These are phyloP conservation scores for Liquidambar formosana DNA, from an alignment of 164 flowering plant species.

Conservation along the genomic window DNA sequence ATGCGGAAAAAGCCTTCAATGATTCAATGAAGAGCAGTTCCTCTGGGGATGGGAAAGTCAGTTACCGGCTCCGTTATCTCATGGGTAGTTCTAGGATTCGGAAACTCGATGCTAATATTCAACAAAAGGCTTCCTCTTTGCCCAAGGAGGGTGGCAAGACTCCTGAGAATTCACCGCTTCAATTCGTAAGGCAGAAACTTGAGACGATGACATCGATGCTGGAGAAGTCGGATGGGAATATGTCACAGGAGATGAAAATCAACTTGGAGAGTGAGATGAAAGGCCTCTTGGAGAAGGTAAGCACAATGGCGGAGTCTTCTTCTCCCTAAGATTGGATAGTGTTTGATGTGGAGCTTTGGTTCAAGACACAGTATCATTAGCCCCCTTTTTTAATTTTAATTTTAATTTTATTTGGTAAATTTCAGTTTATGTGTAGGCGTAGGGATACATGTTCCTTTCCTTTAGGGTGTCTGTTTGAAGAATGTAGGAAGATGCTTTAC, in stretches of 20 bases:
- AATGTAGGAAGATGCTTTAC: background rate
- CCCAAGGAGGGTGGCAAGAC: constrained; percentile 8
- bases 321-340: background rate
- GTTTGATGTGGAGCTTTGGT: background rate
- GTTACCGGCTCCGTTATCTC: constrained; percentile 22
- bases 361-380: too few relatives aligned
- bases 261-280: constrained; percentile 34
- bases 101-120: constrained; percentile 6
- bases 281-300: constrained; percentile 37
- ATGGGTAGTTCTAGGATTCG: constrained; percentile 11
- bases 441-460: background rate
- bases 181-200: constrained; percentile 35
- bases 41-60: constrained; percentile 25
- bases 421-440: background rate
- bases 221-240: constrained; percentile 28
- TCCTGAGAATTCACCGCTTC: constrained; percentile 16
- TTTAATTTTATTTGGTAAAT: too few relatives aligned
- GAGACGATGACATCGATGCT: constrained; percentile 34
- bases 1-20: constrained; percentile 43
- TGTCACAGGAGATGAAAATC: constrained; percentile 26
- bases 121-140: constrained; percentile 4
- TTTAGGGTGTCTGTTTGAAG: background rate
- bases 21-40: constrained; percentile 23
- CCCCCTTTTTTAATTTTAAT: too few relatives aligned
- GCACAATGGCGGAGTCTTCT: constrained; percentile 8